Evolutionary conservation across 495 filamentous ascomycete genomes (phyloP).

Genomic region (Penicillium pancosmium): DNA sequence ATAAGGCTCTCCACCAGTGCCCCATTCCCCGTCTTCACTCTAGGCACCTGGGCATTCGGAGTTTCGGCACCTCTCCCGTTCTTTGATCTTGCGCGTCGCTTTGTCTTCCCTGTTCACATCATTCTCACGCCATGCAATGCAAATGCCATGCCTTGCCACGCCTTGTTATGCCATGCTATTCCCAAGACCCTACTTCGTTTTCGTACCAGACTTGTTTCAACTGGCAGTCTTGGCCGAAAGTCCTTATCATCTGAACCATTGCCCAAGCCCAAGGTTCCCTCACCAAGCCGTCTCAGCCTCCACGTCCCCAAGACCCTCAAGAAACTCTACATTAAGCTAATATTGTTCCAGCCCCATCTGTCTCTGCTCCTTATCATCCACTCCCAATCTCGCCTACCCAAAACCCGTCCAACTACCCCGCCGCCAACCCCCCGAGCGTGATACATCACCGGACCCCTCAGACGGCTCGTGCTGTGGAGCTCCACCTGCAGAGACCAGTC

Average conservation of each 20-base stretch:
- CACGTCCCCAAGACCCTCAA: neutral
- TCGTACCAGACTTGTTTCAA: neutral
- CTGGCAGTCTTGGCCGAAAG: slow-evolving; percentile 2
- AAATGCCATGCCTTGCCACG: neutral
- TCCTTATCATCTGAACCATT: neutral
- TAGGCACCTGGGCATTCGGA: slow-evolving; percentile 1
- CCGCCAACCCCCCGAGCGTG: slow-evolving; percentile 2
- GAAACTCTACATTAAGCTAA: slow-evolving; percentile 7
- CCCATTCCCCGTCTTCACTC: neutral
- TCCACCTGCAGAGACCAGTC: neutral
- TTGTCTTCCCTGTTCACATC: slow-evolving; percentile 6
- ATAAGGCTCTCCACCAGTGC: slow-evolving; percentile 8
- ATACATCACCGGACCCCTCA: slow-evolving; percentile 1
- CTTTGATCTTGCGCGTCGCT: neutral
- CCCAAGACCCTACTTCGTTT: neutral
- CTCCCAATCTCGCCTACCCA: slow-evolving; percentile 25
- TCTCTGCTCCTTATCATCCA: slow-evolving; percentile 31
- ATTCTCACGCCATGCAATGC: neutral
- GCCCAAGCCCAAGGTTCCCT: slow-evolving; percentile 4
- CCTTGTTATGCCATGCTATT: neutral
- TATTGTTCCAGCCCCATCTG: slow-evolving; percentile 25
- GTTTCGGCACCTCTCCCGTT: neutral
- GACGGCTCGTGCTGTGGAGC: slow-evolving; percentile 5
- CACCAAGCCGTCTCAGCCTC: slow-evolving; percentile 1
- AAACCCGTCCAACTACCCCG: slow-evolving; percentile 22